Conservation (phyloP, 306 rosid species). For the Quercus berberidifolia region DNA sequence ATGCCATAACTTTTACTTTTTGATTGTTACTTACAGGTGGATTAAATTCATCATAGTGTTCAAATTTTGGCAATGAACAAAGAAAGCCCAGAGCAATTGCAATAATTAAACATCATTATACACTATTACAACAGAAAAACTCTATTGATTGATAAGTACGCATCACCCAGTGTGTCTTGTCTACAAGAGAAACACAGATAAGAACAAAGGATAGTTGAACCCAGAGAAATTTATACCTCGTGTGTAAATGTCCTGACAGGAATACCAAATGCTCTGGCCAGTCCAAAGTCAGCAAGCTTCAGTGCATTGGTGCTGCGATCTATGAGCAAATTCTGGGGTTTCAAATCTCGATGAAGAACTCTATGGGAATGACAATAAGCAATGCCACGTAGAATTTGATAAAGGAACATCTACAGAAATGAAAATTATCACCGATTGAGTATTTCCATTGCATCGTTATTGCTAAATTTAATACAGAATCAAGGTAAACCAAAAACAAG, state of each 20-base stretch:
- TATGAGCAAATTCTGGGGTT: conserved; percentile 95
- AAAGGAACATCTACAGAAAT: conserved; percentile 86
- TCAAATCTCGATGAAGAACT: conserved; percentile 98
- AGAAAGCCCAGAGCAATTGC: neutral
- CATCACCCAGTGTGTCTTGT: too few species aligned
- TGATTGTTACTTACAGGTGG: neutral
- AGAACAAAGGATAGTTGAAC: conserved; percentile 14
- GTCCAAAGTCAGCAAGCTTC: conserved; percentile 98
- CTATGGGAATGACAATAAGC: conserved; percentile 98
- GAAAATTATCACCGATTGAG: conserved; percentile 22
- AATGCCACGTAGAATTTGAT: conserved; percentile 98
- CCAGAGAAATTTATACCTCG: conserved; percentile 52
- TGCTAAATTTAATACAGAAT: conserved; percentile 5
- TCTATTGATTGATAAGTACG: too few species aligned
- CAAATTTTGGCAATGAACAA: neutral
- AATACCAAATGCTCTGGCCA: conserved; percentile 98
- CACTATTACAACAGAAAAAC: neutral
- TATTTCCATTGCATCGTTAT: conserved; percentile 22
- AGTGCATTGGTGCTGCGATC: conserved; percentile 88
- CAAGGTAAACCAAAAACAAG: conserved; percentile 5
- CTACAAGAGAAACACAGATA: neutral
- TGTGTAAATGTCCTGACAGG: conserved; percentile 98
- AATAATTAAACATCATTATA: neutral
- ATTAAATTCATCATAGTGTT: neutral
- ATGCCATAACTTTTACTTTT: neutral